Percentiles rank a stretch among this genome's conserved stretches.
Evolutionary conservation across 441 rosid genomes (phyloP).

Genomic region (Capsella rubella): DNA sequence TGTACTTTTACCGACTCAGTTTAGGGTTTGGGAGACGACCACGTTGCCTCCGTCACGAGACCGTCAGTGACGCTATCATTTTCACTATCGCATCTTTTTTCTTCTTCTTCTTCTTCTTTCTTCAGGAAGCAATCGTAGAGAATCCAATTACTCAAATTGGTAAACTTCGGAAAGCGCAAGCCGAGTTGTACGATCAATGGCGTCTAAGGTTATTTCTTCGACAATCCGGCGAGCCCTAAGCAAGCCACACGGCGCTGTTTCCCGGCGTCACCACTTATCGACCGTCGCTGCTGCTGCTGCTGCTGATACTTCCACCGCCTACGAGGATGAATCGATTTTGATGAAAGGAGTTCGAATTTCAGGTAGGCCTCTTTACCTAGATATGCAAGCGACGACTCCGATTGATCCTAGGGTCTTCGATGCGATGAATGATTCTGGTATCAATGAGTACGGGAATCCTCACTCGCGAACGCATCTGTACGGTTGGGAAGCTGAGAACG

Average conservation of each 20-base stretch:
- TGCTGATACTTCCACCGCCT: neutral
- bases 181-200: constrained; percentile 31
- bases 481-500: constrained; percentile 97
- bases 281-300: constrained; percentile 39
- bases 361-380: constrained; percentile 86
- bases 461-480: constrained; percentile 96
- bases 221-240: constrained; percentile 36
- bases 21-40: constrained; percentile 45
- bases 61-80: constrained; percentile 40
- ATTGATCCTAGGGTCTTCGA: constrained; percentile 92
- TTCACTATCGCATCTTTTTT: neutral
- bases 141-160: neutral
- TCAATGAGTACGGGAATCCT: constrained; percentile 82
- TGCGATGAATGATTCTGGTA: constrained; percentile 78
- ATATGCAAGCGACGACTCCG: constrained; percentile 92
- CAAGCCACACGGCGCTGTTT: constrained; percentile 7
- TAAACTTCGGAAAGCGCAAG: neutral
- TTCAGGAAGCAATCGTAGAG: constrained; percentile 12
- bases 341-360: constrained; percentile 85
- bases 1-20: neutral
- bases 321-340: constrained; percentile 51
- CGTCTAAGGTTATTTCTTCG: constrained; percentile 36
- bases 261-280: constrained; percentile 48
- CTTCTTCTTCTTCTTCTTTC: constrained; percentile 14
- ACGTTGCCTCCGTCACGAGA: constrained; percentile 40